Percentiles rank a stretch among this genome's conserved stretches.
phyloP scores from a whole-genome alignment of 2,329 filamentous ascomycete genomes.

The Phialophora tarda region DNA sequence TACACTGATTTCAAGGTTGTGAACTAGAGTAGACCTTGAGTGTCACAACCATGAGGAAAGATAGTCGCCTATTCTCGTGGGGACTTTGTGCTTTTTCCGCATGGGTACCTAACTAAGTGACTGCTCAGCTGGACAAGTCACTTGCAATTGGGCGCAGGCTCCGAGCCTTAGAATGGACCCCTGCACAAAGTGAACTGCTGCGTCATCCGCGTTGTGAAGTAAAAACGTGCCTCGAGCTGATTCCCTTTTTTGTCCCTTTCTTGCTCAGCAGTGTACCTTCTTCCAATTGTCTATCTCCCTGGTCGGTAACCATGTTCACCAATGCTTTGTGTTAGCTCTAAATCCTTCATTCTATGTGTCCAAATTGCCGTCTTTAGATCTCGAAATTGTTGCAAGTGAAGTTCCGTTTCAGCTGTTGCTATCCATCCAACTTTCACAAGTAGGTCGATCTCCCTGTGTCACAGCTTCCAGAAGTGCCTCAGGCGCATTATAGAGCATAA shows the following conservation, averaged over 20 bases:
- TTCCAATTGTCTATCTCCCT: not conserved
- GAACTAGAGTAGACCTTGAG: not conserved
- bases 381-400: not conserved
- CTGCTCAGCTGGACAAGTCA: constrained; percentile 5
- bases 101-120: constrained; percentile 5
- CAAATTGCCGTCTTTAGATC: not conserved
- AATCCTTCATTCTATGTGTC: not conserved
- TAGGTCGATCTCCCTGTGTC: constrained; percentile 74
- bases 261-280: not conserved
- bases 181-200: constrained; percentile 8
- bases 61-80: not conserved
- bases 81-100: not conserved
- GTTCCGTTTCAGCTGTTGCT: not conserved
- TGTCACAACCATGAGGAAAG: constrained; percentile 4
- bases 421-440: constrained; percentile 52
- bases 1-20: not conserved
- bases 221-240: constrained; percentile 3
- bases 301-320: not conserved
- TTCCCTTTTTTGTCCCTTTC: not conserved
- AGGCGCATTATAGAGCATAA: constrained; percentile 84
- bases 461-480: constrained; percentile 70
- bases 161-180: not conserved
- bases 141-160: constrained; percentile 10
- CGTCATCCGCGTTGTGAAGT: constrained; percentile 7
- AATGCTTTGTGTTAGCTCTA: not conserved